A percentile compares a stretch with the other conserved stretches of the same genome.
Conservation (phyloP, 768 basidiomycete species). For the Tricholoma hemisulphureum region DNA sequence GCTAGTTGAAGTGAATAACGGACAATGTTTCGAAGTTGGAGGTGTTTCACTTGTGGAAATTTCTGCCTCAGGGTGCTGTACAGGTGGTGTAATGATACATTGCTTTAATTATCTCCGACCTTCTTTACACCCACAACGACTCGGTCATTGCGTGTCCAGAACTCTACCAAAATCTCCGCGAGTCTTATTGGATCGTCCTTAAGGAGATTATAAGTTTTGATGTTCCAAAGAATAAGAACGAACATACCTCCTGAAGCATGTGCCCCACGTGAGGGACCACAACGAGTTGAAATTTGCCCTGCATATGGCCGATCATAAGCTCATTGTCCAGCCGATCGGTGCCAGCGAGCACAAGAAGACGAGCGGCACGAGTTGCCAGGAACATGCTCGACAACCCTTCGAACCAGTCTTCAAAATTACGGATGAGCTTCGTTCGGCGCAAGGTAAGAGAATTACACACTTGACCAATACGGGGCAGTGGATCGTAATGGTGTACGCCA, state of each 20-base stretch:
- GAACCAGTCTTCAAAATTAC: conserved; percentile 76
- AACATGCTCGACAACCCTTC: conserved; percentile 77
- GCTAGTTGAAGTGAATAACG: neutral
- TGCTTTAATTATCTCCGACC: conserved; percentile 41
- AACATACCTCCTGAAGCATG: conserved; percentile 85
- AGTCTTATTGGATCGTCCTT: conserved; percentile 85
- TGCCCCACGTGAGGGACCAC: conserved; percentile 89
- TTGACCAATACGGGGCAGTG: conserved; percentile 88
- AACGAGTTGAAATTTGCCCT: conserved; percentile 91
- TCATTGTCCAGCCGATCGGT: conserved; percentile 90
- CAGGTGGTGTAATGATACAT: neutral
- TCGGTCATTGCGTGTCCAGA: conserved; percentile 87
- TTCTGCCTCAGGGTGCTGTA: neutral
- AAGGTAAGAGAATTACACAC: conserved; percentile 41
- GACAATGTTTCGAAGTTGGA: neutral
- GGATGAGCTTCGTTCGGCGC: neutral
- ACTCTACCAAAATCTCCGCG: conserved; percentile 80
- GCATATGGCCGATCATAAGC: conserved; percentile 97
- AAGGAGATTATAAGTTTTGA: neutral
- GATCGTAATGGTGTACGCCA: conserved; percentile 86
- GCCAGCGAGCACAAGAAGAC: conserved; percentile 87
- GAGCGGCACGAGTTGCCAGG: conserved; percentile 72
- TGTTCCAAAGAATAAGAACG: conserved; percentile 1
- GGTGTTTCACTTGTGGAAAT: neutral
- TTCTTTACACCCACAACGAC: conserved; percentile 60